Conservation (phyloP, 2,329 filamentous ascomycete genomes). For the Trichoderma sp. region DNA sequence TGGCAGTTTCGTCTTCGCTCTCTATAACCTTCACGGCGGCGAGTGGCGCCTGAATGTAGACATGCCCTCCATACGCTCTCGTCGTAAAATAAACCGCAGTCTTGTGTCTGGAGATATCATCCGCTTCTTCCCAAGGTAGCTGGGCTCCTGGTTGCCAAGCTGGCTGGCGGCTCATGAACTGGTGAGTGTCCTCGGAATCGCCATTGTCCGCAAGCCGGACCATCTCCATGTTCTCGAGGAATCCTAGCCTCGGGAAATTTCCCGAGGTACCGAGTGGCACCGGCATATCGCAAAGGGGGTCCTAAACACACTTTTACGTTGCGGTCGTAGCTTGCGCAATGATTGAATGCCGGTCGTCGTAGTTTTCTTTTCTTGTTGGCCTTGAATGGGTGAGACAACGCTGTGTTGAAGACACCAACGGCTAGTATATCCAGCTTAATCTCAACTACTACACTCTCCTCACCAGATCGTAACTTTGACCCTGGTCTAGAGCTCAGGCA, state of each 20-base stretch:
- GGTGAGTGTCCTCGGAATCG: conserved; percentile 5
- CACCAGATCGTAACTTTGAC: neutral
- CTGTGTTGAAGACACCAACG: neutral
- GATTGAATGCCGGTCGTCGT: neutral
- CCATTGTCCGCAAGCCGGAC: neutral
- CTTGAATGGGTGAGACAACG: neutral
- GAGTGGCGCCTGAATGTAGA: conserved; percentile 34
- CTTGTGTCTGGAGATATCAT: conserved; percentile 20
- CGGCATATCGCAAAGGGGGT: neutral
- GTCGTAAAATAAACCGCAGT: neutral
- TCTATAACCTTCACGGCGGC: conserved; percentile 27
- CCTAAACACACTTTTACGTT: neutral
- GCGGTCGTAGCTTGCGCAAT: neutral
- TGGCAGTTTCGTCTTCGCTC: conserved; percentile 29
- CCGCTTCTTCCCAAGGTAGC: conserved; percentile 26
- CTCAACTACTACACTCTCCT: neutral
- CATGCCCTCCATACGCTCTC: conserved; percentile 34
- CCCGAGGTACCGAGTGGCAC: neutral
- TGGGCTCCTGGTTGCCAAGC: conserved; percentile 34
- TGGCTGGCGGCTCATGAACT: conserved; percentile 33
- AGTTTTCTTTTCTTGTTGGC: neutral
- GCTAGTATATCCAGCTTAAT: neutral
- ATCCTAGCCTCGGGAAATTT: neutral
- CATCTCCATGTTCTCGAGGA: neutral
- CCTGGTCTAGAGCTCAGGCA: neutral